Base-by-base conservation (phyloP, 768 basidiomycete genomes). In the Macrolepiota dolichaula region DNA sequence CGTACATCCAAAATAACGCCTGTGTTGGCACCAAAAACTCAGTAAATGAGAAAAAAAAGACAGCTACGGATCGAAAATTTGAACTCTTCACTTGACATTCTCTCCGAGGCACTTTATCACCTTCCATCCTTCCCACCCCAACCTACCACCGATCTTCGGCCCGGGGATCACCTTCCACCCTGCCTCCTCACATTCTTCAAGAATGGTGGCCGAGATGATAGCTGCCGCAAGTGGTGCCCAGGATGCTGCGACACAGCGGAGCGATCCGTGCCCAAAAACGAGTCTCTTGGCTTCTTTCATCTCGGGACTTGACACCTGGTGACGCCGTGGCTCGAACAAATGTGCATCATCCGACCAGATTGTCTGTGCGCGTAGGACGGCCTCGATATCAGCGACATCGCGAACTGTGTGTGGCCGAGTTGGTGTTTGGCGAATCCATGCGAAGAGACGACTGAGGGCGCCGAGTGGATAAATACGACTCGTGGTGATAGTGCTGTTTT, bases 221-320 rank as follows among this genome's bases (percentile, higher is more conserved):
- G 74, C 85, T 2, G 78, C 81, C 0, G 82, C 81, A 53, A 80
- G 75, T 1, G 83, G 79, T 5, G 82, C 85, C 78, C 84, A 85
- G 3, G 68, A 70, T 17, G 66, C 66, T 0, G 81, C 85, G 7
- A 80, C 73, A 52, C 84, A 85, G n/a, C 71, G 65, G 55, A 85
- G 64, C 11, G 71, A 71, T 1, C 82, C 82, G 53, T 68, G 64
- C 1, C 86, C 86, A 64, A 88, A 88, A 0, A 82, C 73, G 10
- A 79, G 64, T n/a, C 36, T 36, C 65, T 67, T 59, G 32, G 72
- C 62, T 2, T 55, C 58, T 10, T 60, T 58, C 44, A 64, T 69
- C 59, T 65, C 67, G 50, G 15, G 68, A 40, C 46, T 56, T 50
- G 60, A 10, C 9, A 69, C 64, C 13, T 61, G 58, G n/a, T 62